Evolutionary conservation across 352 stramenopile genomes (phyloP).

Genomic region (Phytophthora citrophthora): DNA sequence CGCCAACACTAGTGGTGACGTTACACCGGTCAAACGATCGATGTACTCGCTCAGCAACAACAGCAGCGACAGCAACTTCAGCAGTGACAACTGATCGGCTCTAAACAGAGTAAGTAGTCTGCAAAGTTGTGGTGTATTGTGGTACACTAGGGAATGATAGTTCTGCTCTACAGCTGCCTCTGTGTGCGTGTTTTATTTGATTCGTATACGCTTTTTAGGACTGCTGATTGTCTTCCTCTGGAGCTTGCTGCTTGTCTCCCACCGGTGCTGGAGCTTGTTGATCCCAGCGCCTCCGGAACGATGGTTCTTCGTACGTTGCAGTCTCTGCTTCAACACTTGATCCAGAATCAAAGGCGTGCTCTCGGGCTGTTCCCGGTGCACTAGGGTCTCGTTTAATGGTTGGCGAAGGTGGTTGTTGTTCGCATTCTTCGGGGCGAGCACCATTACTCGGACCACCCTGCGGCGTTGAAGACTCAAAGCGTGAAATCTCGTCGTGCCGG

Average conservation of each 20-base stretch:
- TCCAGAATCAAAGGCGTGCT: constrained; percentile 2
- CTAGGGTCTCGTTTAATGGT: constrained; percentile 80
- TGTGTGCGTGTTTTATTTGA: neutral
- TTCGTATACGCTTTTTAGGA: constrained; percentile 1
- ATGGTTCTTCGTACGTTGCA: constrained; percentile 9
- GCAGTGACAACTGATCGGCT: constrained; percentile 35
- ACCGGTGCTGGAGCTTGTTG: constrained; percentile 8
- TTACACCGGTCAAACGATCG: constrained; percentile 55
- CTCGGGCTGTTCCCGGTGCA: constrained; percentile 5
- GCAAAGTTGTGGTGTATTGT: constrained; percentile 14
- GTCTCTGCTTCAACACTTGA: constrained; percentile 7
- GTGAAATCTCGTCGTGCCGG: constrained; percentile 82
- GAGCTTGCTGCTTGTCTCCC: constrained; percentile 9
- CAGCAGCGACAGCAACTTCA: constrained; percentile 61
- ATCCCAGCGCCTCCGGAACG: constrained; percentile 14
- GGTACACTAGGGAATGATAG: constrained; percentile 10
- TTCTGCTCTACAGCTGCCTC: constrained; percentile 8
- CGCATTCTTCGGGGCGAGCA: constrained; percentile 64
- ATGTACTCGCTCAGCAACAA: constrained; percentile 64
- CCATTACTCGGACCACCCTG: constrained; percentile 10
- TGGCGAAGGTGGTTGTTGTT: constrained; percentile 76
- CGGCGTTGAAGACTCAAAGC: constrained; percentile 81
- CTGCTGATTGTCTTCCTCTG: too few relatives aligned
- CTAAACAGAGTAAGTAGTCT: constrained; percentile 18
- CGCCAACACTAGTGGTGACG: constrained; percentile 33